phyloP scores from a whole-genome alignment of 208 protist genomes.

The Perkinsela sp. region DNA sequence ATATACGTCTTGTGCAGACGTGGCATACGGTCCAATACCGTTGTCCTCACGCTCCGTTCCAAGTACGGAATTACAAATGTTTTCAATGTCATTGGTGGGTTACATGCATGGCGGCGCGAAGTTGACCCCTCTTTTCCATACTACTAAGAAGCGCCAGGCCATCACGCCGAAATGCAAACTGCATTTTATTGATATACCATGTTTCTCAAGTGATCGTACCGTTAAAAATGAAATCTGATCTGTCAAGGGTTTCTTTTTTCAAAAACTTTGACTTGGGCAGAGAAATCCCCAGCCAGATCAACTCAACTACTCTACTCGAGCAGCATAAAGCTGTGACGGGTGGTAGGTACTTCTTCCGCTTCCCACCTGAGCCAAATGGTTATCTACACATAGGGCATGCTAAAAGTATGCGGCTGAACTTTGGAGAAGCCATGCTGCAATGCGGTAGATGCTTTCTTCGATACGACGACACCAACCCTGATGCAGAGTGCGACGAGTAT shows the following conservation, averaged over 20 bases:
- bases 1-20: background rate
- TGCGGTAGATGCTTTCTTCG: slow-evolving; percentile 79
- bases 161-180: too few species aligned
- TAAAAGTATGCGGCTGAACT: slow-evolving; percentile 97
- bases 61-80: background rate
- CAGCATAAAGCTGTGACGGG: slow-evolving; percentile 20
- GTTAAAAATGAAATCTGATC: background rate
- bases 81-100: background rate
- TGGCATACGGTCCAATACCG: background rate
- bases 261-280: slow-evolving; percentile 27
- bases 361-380: slow-evolving; percentile 85
- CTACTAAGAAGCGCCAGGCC: too few species aligned
- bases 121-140: background rate
- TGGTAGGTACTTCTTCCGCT: slow-evolving; percentile 64
- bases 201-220: too few species aligned
- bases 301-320: slow-evolving; percentile 28
- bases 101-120: background rate
- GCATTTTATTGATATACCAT: too few species aligned
- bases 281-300: slow-evolving; percentile 31
- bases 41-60: background rate
- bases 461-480: slow-evolving; percentile 98
- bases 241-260: background rate
- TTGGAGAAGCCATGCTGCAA: slow-evolving; percentile 72
- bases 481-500: slow-evolving; percentile 85
- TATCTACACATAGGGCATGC: slow-evolving; percentile 97